Base-by-base conservation (phyloP, 768 basidiomycete genomes). In the Mycena pura region DNA sequence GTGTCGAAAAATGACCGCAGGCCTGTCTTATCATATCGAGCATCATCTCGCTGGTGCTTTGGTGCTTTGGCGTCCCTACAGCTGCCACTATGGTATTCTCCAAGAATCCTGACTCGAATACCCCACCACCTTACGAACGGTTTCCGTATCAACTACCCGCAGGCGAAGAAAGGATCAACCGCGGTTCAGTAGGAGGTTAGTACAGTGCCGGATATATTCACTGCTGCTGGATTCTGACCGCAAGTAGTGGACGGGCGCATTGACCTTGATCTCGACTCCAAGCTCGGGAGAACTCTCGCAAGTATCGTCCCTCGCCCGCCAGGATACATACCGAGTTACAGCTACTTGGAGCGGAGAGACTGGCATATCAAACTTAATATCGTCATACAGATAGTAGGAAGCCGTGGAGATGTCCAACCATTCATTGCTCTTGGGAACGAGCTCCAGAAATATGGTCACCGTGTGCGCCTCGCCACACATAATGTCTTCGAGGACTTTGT, bases 401-500 rank as follows among this genome's bases (percentile, higher is more conserved):
- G 61, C 39, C 67, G 67, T 15, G 80, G 80, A 27, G 80, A 83
- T 65, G 80, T 83, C 5, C 82, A 83, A 57, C 82, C 82, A 1
- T 83, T 76, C 55, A 67, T 83, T 14, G 78, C 80, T 8, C 74
- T 83, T 4, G 80, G 78, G 0, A 70, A 76, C 11, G 64, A 67
- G 6, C 69, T 83, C 3, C 60, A 68, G 21, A 69, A 72, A 8
- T 65, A 78, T 51, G 75, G 74, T 0, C 82, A 83, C 65, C 73
- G 82, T 1, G 76, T 83, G 10, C 72, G 82, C 14, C 75, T 83
- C 21, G 81, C 77, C 1, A 80, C 80, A 0, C 82, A 83, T 63
- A 73, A 73, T 24, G 76, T 76, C 10, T 83, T 83, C 65, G 70
- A 73, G 24, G 66, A 70, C 14, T 80, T 82, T 46, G 79, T 83